Evolutionary conservation across 352 stramenopile species (phyloP), one percentile per base, ranked within the genome.

Genomic region (Pythium dissotocum): DNA sequence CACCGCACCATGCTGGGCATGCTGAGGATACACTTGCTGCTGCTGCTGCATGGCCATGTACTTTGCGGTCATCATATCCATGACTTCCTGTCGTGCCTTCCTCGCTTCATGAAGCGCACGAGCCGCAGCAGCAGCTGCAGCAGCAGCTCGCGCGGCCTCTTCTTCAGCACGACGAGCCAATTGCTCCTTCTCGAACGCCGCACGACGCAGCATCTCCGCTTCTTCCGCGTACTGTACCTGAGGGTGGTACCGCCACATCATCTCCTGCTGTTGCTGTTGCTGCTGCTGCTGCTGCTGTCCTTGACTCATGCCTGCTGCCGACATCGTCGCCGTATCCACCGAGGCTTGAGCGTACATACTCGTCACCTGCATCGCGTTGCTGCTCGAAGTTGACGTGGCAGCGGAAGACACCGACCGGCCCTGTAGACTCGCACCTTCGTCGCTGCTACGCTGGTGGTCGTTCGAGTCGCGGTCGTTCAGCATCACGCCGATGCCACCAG

Each of bases 41-140:
- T 86, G 84, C 21, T 91, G 82, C 62, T 94, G 85, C 61, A 92
- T 89, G 32, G 76, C 81, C 55, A 84, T 89, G 71, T 93, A 93
- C 24, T 83, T 79, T 2, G 82, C 84, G 6, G 84, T 83, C 56
- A 87, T 86, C 87, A 94, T 90, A 54, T 95, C 83, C 72, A 94
- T 77, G 13, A 87, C 88, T 78, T 94, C 82, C 38, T 93, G 80
- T 0, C 87, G 83, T 13, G 88, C 88, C 55, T 93, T 79, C 24
- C 90, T 82, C 0, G 87, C 87, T 57, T 93, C 87, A 40, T 93
- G 85, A 2, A 93, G 75, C 6, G 87, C 87, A 49, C 85, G 75
- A 0, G 88, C 86, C 10, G 88, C 88, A 4, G 84, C 88, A 0
- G 82, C 85, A 0, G 88, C 88, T 0, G 82, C 86, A 1, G 82